Evolutionary conservation across 192 early-diverging fungal species (phyloP), one percentile per base, ranked within the genome.

Genomic region (Diversispora eburnea): DNA sequence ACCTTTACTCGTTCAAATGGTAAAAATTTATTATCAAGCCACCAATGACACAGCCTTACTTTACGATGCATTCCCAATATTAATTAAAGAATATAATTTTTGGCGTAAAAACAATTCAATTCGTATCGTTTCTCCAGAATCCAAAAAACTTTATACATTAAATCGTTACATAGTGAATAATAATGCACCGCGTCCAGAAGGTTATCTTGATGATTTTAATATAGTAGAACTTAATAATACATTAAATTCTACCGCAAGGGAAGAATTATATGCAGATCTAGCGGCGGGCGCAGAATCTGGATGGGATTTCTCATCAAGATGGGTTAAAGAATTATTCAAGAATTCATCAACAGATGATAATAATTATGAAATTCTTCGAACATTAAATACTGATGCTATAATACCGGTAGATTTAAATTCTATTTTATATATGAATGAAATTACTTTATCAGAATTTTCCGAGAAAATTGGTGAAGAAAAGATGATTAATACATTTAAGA

Each of bases 391-490:
- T 12, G 77, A 77, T 49, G 64, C 78, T 8, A 78, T 91, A 54
- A 77, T 92, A 19, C 91, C 91, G 1, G 82, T 90, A 42, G 89
- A 91, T 20, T 85, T 92, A 25, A 92, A 92, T 80, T 78, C 88
- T 17, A 81, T 92, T 43, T 75, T 92, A 59, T 91, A 88, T 78
- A 76, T 73, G 63, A 87, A 82, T 77, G 85, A 88, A 67, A 52
- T 77, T 51, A 73, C 76, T 12, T 52, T 88, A 25, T 75, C 80
- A 15, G 22, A 75, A 10, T 82, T 76, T 71, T 42, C 67, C 39
- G 25, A 45, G 9, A 49, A 58, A 48, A 49, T 67, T 52, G 77
- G 57, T 6, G 25, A 39, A 8, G n/a, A 52, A 48, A 71, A 70
- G 15, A 55, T 71, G 48, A 22, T 65, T 8, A 9, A 48, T 8